Evolutionary conservation across 345 rosid species (phyloP), one percentile per base, ranked within the genome.

Genomic region (Lagerstroemia speciosa): DNA sequence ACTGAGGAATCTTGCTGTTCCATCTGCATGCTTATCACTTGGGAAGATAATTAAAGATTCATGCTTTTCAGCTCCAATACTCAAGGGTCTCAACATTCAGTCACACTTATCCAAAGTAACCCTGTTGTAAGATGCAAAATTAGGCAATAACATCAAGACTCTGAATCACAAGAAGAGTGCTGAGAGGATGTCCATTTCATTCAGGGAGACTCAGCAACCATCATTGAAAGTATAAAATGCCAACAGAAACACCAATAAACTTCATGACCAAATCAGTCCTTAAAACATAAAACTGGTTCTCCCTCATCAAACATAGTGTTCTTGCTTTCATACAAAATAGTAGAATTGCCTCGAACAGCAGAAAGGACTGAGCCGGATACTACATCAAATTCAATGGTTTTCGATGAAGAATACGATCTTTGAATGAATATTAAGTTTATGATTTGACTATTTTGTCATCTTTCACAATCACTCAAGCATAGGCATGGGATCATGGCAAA

Each of bases 21-120:
- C 71, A 71, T 80, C 71, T 69, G 74, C 80, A 83, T 80, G 69
- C 55, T 73, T 71, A 71, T 65, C 43, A 73, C 81, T 76, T 79
- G 65, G 79, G 77, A 70, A 32, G 69, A 75, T 41, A 31, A 71
- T 73, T 73, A 61, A 34, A 74, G 46, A 33, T 65, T 62, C 60
- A 67, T 75, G 72, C 77, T 70, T 72, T 58, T 67, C 73, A 68
- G 70, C 77, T 71, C 75, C 53, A 34, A 58, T 5, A 58, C 19
- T 27, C 30, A 20, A 58, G 19, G 60, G 12, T 53, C 60, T 45
- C 33, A 30, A 58, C 30, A 20, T 52, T 11, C n/a, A n/a, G n/a
- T 41, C 60, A n/a, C 14, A 15, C 63, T 27, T 26, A 14, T 11
- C 63, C 33, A 58, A 30, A 30, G 20, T 19, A 12, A 27, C 63